Conservation (phyloP, 2,329 filamentous ascomycete species). For the Aspergillus carbonarius region DNA sequence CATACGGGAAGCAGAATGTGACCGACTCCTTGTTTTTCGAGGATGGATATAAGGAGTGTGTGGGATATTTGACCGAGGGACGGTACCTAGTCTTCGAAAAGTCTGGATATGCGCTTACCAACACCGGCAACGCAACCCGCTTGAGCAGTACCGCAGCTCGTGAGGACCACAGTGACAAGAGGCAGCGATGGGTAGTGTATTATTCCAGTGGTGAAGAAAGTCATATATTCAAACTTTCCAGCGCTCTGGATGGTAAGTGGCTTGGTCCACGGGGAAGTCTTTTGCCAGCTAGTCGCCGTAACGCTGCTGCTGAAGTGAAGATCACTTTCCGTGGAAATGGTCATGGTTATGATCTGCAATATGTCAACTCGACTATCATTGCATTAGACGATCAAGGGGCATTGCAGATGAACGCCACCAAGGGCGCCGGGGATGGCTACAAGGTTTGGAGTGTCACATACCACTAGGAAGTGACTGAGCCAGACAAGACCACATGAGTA, state of each 20-base stretch:
- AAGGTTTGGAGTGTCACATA: constrained; percentile 37
- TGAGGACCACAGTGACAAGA: constrained; percentile 38
- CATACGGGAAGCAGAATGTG: constrained; percentile 47
- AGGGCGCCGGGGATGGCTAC: constrained; percentile 19
- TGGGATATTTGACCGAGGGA: constrained; percentile 56
- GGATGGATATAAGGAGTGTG: constrained; percentile 54
- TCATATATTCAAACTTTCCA: constrained; percentile 42
- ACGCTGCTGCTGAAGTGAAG: constrained; percentile 28
- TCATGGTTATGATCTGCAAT: constrained; percentile 34
- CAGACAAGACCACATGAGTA: background rate
- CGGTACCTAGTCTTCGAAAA: constrained; percentile 55
- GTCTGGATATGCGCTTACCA: constrained; percentile 46
- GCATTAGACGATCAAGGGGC: constrained; percentile 7
- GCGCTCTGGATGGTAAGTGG: constrained; percentile 43
- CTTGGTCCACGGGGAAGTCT: constrained; percentile 28
- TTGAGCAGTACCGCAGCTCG: constrained; percentile 28
- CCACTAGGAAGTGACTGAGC: constrained; percentile 14
- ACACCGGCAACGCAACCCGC: constrained; percentile 18
- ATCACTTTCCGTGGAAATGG: constrained; percentile 39
- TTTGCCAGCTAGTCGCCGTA: constrained; percentile 15
- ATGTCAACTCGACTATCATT: constrained; percentile 17
- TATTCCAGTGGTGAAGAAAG: constrained; percentile 35
- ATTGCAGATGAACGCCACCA: constrained; percentile 5
- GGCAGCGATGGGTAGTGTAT: constrained; percentile 54
- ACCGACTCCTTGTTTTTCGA: constrained; percentile 45